These are phyloP conservation scores for Ceriops tagal DNA, from an alignment of 345 rosid species.

Conservation along the genomic window DNA sequence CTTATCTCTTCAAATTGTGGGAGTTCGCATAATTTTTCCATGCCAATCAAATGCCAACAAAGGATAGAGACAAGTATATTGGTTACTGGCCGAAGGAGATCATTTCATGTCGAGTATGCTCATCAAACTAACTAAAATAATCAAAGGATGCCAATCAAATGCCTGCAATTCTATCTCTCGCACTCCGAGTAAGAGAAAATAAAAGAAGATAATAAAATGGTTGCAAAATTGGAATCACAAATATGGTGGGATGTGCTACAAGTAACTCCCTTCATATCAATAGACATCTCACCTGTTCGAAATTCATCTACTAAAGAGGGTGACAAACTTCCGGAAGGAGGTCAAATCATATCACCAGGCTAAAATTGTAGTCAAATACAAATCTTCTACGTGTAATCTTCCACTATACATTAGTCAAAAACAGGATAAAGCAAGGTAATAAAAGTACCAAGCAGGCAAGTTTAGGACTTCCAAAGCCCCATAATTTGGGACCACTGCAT, in stretches of 20 bases:
- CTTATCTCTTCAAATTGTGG: no score
- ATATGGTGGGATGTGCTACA: neutral
- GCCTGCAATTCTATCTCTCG: no score
- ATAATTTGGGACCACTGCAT: constrained; percentile 63
- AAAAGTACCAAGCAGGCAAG: constrained; percentile 11
- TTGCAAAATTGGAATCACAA: neutral
- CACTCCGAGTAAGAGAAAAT: neutral
- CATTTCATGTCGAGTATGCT: no score
- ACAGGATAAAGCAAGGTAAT: constrained; percentile 21
- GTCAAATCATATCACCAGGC: neutral
- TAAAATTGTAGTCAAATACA: no score
- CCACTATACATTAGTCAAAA: constrained; percentile 30
- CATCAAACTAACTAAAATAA: no score
- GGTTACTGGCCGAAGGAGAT: no score
- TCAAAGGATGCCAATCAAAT: no score
- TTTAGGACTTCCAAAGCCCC: no score
- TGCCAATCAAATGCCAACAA: neutral
- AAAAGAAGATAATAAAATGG: neutral
- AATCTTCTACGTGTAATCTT: neutral
- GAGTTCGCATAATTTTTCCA: neutral
- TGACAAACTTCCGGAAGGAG: neutral
- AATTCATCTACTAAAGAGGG: neutral
- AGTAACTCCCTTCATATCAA: neutral
- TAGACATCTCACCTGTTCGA: neutral
- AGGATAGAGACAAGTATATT: no score